These are phyloP conservation scores for Gossypium stocksii DNA, from an alignment of 345 rosid species.

Conservation along the genomic window DNA sequence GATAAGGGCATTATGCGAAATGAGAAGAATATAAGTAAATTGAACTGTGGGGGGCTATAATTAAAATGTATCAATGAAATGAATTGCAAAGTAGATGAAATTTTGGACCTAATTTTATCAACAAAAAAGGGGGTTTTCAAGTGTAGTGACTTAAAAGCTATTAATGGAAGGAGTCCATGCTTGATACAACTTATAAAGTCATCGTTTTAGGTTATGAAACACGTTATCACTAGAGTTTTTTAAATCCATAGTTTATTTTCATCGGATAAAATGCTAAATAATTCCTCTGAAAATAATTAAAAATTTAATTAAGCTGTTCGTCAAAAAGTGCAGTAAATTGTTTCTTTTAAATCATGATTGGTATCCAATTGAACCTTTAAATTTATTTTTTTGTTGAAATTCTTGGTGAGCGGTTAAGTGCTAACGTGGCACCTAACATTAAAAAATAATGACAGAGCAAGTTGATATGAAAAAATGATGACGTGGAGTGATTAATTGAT, in stretches of 20 bases:
- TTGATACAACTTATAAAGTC: not conserved
- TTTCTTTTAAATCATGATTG: no score
- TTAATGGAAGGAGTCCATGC: not conserved
- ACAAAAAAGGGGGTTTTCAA: not conserved
- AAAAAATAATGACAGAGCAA: no score
- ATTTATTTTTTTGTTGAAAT: no score
- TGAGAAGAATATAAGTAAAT: not conserved
- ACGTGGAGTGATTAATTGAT: no score
- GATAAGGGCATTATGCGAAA: not conserved
- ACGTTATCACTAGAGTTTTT: not conserved
- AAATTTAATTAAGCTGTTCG: no score
- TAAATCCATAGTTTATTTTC: not conserved
- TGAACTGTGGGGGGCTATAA: not conserved
- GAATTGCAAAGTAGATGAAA: not conserved
- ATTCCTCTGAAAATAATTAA: not conserved
- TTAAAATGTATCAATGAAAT: not conserved
- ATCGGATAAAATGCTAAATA: not conserved
- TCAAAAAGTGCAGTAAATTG: no score
- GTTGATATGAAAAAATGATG: no score
- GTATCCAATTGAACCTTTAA: no score
- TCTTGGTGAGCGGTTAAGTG: no score
- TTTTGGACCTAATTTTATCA: constrained; percentile 4
- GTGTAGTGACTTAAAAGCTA: not conserved
- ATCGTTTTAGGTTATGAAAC: not conserved
- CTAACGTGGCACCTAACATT: no score